Conservation (phyloP, 2,329 filamentous ascomycete species). For the Penicillium sp. region DNA sequence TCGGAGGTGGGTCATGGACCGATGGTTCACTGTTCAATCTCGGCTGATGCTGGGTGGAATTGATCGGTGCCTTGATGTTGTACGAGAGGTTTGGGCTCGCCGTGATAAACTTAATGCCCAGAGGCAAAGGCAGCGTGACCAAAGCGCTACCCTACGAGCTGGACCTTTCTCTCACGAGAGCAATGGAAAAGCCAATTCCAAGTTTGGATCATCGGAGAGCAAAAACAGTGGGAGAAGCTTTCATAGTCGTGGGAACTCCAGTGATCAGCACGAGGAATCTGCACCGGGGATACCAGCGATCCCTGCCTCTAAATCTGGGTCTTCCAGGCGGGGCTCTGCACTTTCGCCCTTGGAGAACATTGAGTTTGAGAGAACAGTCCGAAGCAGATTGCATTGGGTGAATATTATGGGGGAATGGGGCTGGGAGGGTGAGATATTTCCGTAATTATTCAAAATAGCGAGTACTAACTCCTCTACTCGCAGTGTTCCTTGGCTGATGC, state of each 20-base stretch:
- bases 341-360: constrained; percentile 44
- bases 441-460: background rate
- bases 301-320: constrained; percentile 9
- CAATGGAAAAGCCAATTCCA: background rate
- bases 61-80: constrained; percentile 64
- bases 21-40: constrained; percentile 61
- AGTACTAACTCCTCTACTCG: background rate
- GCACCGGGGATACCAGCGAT: constrained; percentile 9
- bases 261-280: constrained; percentile 25
- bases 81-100: constrained; percentile 65
- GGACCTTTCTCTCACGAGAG: constrained; percentile 4
- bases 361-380: constrained; percentile 63
- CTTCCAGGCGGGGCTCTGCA: constrained; percentile 29
- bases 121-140: constrained; percentile 25
- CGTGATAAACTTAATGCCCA: constrained; percentile 55
- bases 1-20: constrained; percentile 61
- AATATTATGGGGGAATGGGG: constrained; percentile 70
- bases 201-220: background rate
- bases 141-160: background rate
- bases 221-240: background rate
- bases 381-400: constrained; percentile 66
- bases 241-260: constrained; percentile 21
- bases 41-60: constrained; percentile 68
- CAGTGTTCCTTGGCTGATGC: background rate
- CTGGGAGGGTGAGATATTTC: constrained; percentile 62